phyloP scores from a whole-genome alignment of 305 asterid genomes.

The Fraxinus albicans region DNA sequence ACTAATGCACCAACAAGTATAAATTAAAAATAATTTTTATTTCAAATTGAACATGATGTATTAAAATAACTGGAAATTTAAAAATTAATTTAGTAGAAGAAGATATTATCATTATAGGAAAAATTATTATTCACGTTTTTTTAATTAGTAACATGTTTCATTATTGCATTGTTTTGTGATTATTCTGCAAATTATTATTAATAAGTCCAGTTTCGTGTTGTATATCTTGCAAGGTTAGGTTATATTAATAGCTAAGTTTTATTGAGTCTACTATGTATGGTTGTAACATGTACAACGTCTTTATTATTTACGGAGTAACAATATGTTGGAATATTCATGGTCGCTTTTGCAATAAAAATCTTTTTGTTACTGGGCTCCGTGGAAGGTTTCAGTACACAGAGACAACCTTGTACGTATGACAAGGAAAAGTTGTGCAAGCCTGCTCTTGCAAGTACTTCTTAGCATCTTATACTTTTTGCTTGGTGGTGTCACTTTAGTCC shows the following conservation, averaged over 20 bases:
- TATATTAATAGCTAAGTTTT: background rate
- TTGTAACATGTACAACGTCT: constrained; percentile 65
- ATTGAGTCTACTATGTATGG: background rate
- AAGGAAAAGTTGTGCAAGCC: constrained; percentile 64
- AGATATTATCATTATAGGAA: no score
- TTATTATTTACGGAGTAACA: constrained; percentile 64
- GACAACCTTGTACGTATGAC: constrained; percentile 60
- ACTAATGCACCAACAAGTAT: background rate
- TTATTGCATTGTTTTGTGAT: background rate
- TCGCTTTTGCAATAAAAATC: constrained; percentile 70
- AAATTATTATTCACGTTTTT: background rate
- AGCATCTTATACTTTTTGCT: constrained; percentile 70
- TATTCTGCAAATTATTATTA: background rate
- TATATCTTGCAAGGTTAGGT: background rate
- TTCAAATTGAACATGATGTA: background rate
- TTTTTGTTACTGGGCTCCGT: constrained; percentile 80
- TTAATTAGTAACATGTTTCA: background rate
- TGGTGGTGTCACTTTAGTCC: constrained; percentile 69
- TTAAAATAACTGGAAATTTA: background rate
- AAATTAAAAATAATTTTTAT: no score
- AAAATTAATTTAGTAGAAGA: background rate
- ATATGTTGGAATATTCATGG: constrained; percentile 75
- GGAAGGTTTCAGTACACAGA: constrained; percentile 66
- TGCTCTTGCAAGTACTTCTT: constrained; percentile 79
- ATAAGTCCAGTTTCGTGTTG: background rate